These are phyloP conservation scores for Myriosclerotinia curreyana DNA, from an alignment of 2,329 filamentous ascomycete species.

Conservation along the genomic window DNA sequence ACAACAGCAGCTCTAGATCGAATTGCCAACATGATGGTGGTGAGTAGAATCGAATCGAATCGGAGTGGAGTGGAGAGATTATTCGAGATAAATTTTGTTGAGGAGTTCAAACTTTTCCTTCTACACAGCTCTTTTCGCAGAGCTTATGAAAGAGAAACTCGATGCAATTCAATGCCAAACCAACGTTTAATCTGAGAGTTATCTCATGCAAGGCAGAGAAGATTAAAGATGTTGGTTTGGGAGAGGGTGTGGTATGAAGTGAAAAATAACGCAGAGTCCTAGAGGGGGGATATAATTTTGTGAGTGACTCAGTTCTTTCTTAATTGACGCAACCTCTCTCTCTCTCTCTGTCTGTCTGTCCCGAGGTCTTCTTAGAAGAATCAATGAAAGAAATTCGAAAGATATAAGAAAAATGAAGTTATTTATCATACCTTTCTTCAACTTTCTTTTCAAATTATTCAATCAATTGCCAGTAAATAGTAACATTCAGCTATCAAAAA, in stretches of 20 bases:
- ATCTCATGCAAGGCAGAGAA: slow-evolving; percentile 36
- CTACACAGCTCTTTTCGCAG: slow-evolving; percentile 32
- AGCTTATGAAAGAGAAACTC: slow-evolving; percentile 28
- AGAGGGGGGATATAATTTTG: slow-evolving; percentile 10
- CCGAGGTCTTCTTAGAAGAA: neutral
- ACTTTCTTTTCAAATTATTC: neutral
- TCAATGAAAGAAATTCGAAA: neutral
- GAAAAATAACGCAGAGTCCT: slow-evolving; percentile 35
- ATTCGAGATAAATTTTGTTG: slow-evolving; percentile 3
- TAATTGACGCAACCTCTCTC: neutral
- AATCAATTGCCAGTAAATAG: neutral
- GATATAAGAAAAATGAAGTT: neutral
- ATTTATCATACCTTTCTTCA: slow-evolving; percentile 8
- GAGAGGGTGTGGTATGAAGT: slow-evolving; percentile 7
- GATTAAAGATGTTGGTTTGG: neutral
- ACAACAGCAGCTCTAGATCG: slow-evolving; percentile 36
- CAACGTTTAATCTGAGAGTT: slow-evolving; percentile 26
- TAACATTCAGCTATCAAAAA: slow-evolving; percentile 6
- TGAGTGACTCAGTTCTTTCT: neutral
- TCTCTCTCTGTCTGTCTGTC: too few species aligned
- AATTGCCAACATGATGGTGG: slow-evolving; percentile 39
- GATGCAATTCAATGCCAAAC: slow-evolving; percentile 30
- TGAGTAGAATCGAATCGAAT: slow-evolving; percentile 8
- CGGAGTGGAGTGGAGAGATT: slow-evolving; percentile 21
- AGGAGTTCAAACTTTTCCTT: slow-evolving; percentile 19